phyloP scores from a whole-genome alignment of 495 filamentous ascomycete genomes.

The Aspergillus asperescens region DNA sequence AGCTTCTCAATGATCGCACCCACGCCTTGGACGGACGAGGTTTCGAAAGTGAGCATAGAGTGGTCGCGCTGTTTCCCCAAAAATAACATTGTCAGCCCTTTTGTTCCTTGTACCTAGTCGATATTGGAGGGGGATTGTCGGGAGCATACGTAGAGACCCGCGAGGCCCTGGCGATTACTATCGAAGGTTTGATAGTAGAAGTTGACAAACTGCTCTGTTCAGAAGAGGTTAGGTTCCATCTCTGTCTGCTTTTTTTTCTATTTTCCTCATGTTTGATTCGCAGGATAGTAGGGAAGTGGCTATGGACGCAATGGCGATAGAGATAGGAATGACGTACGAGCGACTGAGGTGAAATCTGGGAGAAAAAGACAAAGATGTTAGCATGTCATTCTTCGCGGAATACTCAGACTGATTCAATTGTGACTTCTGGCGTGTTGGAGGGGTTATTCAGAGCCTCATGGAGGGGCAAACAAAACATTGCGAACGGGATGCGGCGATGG shows the following conservation, averaged over 20 bases:
- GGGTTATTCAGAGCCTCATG: conserved; percentile 13
- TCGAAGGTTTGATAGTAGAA: conserved; percentile 93
- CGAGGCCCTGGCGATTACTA: conserved; percentile 52
- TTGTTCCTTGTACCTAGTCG: neutral
- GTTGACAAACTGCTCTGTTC: conserved; percentile 70
- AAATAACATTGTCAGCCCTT: conserved; percentile 1
- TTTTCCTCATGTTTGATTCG: neutral
- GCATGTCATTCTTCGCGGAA: conserved; percentile 1
- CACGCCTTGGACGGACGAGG: conserved; percentile 51
- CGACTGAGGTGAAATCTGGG: conserved; percentile 50
- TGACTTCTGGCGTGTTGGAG: conserved; percentile 7
- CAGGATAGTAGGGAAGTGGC: neutral
- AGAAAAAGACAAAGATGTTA: conserved; percentile 13
- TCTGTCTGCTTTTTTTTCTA: neutral
- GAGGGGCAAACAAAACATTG: conserved; percentile 22
- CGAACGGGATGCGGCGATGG: neutral
- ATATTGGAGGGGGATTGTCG: neutral
- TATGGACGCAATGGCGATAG: neutral
- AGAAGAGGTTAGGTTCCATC: conserved; percentile 15
- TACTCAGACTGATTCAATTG: neutral
- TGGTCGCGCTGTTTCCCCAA: conserved; percentile 56
- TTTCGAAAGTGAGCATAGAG: conserved; percentile 95
- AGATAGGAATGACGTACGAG: conserved; percentile 43
- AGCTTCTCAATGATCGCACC: conserved; percentile 70
- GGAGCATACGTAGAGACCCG: conserved; percentile 66